Percentiles rank a stretch among this genome's conserved stretches.
Evolutionary conservation across 2,329 filamentous ascomycete genomes (phyloP).

Genomic region (Tympanopsis confertula): DNA sequence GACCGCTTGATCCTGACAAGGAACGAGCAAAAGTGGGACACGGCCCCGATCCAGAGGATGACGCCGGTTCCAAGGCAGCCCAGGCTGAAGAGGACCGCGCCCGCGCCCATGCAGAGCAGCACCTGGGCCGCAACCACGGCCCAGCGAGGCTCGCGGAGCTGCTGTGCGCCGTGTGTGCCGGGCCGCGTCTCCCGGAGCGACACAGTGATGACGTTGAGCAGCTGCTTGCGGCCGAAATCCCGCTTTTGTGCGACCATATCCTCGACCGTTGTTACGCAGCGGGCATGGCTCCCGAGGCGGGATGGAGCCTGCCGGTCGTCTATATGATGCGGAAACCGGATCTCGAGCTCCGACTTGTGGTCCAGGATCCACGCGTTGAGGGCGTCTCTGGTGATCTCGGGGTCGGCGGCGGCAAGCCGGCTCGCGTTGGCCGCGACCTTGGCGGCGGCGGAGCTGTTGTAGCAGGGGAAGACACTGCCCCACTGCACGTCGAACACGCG

Average conservation of each 20-base stretch:
- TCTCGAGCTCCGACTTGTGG: too few species aligned
- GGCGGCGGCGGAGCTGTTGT: conserved; percentile 11
- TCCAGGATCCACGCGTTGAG: neutral
- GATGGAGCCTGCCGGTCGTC: too few species aligned
- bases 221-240: too few species aligned
- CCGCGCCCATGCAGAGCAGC: conserved; percentile 2
- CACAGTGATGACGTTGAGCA: too few species aligned
- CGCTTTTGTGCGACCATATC: too few species aligned
- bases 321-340: too few species aligned
- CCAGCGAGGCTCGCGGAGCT: neutral
- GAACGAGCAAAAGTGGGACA: conserved; percentile 9
- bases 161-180: too few species aligned
- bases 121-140: conserved; percentile 1
- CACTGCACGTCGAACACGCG: conserved; percentile 14
- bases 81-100: conserved; percentile 5
- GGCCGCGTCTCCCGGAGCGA: too few species aligned
- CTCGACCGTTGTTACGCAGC: too few species aligned
- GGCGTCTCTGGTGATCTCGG: conserved; percentile 1
- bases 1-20: conserved; percentile 7
- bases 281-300: too few species aligned
- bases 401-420: neutral
- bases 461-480: conserved; percentile 12
- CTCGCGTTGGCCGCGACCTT: conserved; percentile 5
- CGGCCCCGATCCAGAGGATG: conserved; percentile 6
- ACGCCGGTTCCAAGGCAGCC: conserved; percentile 9